Evolutionary conservation across 352 stramenopile species (phyloP).

Genomic region (Phytophthora tubulina): DNA sequence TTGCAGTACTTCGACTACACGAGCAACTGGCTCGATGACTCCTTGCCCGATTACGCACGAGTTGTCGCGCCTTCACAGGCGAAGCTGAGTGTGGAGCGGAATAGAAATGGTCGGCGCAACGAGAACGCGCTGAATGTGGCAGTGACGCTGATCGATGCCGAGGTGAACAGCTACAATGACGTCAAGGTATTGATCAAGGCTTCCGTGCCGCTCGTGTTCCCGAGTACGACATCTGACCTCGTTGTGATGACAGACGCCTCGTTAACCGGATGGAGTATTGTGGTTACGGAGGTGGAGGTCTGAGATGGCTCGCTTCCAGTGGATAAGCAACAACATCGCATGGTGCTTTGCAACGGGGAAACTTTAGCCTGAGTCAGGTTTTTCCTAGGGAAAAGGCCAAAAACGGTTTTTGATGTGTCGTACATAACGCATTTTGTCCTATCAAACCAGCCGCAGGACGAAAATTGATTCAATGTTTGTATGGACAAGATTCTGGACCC

Average conservation of each 20-base stretch:
- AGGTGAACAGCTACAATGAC: conserved; percentile 9
- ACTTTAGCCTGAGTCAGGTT: neutral
- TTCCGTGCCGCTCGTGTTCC: neutral
- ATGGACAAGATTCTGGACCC: too few relatives aligned
- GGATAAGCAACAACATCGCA: conserved; percentile 12
- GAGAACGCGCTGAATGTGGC: conserved; percentile 5
- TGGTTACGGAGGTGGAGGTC: neutral
- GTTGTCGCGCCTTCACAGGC: conserved; percentile 20
- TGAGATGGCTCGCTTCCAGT: conserved; percentile 1
- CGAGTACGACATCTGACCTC: neutral
- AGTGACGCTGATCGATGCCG: neutral
- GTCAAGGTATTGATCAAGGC: conserved; percentile 3
- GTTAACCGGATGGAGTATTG: conserved; percentile 2
- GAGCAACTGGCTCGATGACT: conserved; percentile 27
- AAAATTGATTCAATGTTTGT: too few relatives aligned
- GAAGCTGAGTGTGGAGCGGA: neutral
- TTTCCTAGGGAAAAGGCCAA: too few relatives aligned
- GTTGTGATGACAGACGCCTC: conserved; percentile 1
- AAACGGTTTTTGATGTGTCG: too few relatives aligned
- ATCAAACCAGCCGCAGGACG: too few relatives aligned
- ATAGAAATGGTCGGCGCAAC: conserved; percentile 10
- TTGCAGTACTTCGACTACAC: conserved; percentile 2
- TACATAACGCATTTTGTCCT: too few relatives aligned
- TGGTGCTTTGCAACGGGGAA: conserved; percentile 21
- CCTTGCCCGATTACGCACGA: conserved; percentile 22